These are phyloP conservation scores for Boletus eberwhitei DNA, from an alignment of 768 basidiomycete species.

Conservation along the genomic window DNA sequence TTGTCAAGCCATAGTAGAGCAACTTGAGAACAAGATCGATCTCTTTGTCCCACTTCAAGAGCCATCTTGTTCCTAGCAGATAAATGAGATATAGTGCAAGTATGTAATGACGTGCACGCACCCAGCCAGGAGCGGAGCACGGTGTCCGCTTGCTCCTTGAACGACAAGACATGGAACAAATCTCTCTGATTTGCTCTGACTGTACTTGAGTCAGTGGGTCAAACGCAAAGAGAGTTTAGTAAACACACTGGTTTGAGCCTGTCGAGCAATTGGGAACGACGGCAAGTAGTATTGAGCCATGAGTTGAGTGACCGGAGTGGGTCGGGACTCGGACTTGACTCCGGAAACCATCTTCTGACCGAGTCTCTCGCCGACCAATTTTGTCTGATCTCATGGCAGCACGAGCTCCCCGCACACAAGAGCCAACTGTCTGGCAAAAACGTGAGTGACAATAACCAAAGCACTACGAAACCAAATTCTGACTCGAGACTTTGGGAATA, in stretches of 20 bases:
- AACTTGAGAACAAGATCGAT: constrained; percentile 66
- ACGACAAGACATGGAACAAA: constrained; percentile 66
- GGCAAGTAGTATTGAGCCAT: constrained; percentile 32
- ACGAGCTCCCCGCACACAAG: constrained; percentile 39
- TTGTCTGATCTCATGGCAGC: constrained; percentile 23
- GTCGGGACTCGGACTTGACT: constrained; percentile 3
- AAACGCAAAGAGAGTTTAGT: not conserved
- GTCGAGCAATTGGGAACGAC: constrained; percentile 71
- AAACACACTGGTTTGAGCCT: constrained; percentile 83
- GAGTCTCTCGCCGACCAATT: not conserved
- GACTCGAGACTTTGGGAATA: constrained; percentile 3
- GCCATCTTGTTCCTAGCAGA: constrained; percentile 68
- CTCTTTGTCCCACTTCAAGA: constrained; percentile 79
- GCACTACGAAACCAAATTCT: constrained; percentile 1
- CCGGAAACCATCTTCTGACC: not conserved
- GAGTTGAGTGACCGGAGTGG: not conserved
- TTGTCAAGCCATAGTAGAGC: constrained; percentile 70
- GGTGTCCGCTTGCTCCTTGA: constrained; percentile 73
- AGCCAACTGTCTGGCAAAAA: constrained; percentile 75
- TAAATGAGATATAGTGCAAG: constrained; percentile 10
- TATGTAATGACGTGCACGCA: constrained; percentile 29
- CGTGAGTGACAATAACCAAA: constrained; percentile 39
- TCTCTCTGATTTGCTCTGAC: constrained; percentile 87
- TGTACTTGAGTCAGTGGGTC: constrained; percentile 30
- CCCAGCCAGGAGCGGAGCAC: constrained; percentile 78